Evolutionary conservation across 257 asterid species (phyloP).

Genomic region (Fraxinus cuspidata): DNA sequence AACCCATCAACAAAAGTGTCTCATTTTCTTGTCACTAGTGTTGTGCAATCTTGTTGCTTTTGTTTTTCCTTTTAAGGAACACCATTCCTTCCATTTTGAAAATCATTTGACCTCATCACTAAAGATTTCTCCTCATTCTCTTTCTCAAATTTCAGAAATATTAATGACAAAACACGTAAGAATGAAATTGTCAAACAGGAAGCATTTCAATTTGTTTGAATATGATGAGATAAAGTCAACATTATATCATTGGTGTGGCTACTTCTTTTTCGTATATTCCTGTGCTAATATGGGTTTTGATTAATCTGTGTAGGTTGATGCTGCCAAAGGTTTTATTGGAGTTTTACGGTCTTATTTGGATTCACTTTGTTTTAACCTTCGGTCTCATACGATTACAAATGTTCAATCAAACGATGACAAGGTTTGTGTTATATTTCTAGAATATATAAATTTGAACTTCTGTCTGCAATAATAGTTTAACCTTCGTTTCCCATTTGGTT

Average conservation of each 20-base stretch:
- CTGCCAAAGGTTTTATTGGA: constrained; percentile 80
- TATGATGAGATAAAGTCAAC: neutral
- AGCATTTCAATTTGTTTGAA: neutral
- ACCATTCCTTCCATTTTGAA: neutral
- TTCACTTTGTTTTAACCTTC: constrained; percentile 76
- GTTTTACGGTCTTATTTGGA: constrained; percentile 79
- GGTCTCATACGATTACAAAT: constrained; percentile 95
- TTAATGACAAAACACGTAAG: neutral
- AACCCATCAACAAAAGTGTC: neutral
- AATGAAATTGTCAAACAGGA: neutral
- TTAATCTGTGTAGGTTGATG: constrained; percentile 66
- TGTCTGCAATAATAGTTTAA: constrained; percentile 13
- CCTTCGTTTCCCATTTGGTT: constrained; percentile 5
- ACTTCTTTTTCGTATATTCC: neutral
- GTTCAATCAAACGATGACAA: constrained; percentile 98
- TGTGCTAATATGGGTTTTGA: constrained; percentile 21
- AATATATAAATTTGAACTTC: constrained; percentile 8
- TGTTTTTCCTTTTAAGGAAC: neutral
- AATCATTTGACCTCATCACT: neutral
- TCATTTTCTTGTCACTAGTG: neutral
- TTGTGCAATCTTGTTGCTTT: neutral
- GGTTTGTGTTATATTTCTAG: constrained; percentile 47
- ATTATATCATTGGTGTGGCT: neutral
- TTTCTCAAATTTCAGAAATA: neutral
- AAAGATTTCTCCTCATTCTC: neutral